Evolutionary conservation across 768 basidiomycete species (phyloP), one percentile per base, ranked within the genome.

Genomic region (Russula olivacea): DNA sequence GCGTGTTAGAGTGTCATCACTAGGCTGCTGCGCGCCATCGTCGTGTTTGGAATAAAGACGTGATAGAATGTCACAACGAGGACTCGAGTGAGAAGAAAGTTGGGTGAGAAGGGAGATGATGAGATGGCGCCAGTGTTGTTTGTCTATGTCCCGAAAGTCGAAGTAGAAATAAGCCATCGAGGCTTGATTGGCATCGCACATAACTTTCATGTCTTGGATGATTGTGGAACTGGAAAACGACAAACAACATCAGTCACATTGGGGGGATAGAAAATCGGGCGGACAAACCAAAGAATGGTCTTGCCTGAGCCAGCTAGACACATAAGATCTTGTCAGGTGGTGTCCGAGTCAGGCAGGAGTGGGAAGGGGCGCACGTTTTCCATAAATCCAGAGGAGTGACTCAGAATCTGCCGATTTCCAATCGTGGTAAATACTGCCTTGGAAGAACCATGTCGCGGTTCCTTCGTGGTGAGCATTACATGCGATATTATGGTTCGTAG

Each of bases 281-380:
- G 2, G 0, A 58, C 61, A 2, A 30, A 62, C 55, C 61, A 58
- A 10, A 62, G 55, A 11, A 43, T 40, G 17, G 12, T 62, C 38
- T 62, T 62, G 2, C 61, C 61, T 3, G 61, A 41, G 12, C 61
- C 61, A 21, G 54, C 61, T 59, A 51, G 14, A 11, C 12, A 34
- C 1, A 11, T 1, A 34, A 15, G n/a, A 19, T n/a, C 3, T 2
- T 19, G 19, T 56, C 19, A 21, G 21, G 12, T 4, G 34, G 1
- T 19, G 10, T 5, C 15, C 1, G 19, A 30, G 15, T 7, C 4
- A 12, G n/a, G 38, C 12, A 36, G 38, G 15, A 15, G n/a, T 32
- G 25, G 17, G 25, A 56, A 30, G 8, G 7, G 5, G 23, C 61
- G 2, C 14, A 62, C 61, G 55, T 25, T 58, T 58, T 47, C 61